Percentiles rank a stretch among this genome's conserved stretches.
Conservation (phyloP, 2,329 filamentous ascomycete species). For the Aspergillus tanneri region DNA sequence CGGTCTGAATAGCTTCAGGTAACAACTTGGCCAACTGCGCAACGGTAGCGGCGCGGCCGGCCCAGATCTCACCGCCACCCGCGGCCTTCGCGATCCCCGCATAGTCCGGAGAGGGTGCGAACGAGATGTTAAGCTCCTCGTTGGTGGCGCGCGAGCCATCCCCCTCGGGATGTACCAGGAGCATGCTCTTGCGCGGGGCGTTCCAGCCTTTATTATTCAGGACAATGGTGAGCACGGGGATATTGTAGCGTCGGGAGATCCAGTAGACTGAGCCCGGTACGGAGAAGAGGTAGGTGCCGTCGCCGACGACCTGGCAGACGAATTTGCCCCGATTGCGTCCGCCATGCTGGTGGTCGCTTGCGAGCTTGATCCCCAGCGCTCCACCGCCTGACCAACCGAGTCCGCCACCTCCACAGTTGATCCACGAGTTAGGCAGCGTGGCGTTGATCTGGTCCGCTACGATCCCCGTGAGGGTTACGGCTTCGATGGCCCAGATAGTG, state of each 20-base stretch:
- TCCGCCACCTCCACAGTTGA: slow-evolving; percentile 78
- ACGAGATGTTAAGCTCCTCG: slow-evolving; percentile 65
- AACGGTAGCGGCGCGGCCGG: slow-evolving; percentile 57
- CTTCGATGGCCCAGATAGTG: slow-evolving; percentile 74
- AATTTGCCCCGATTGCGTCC: slow-evolving; percentile 56
- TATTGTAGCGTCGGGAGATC: slow-evolving; percentile 65
- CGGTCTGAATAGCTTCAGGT: slow-evolving; percentile 59
- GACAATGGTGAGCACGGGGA: slow-evolving; percentile 65
- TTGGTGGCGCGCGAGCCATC: slow-evolving; percentile 61
- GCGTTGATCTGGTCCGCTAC: slow-evolving; percentile 71
- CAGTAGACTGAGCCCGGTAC: slow-evolving; percentile 67
- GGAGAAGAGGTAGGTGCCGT: slow-evolving; percentile 66
- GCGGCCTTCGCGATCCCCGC: slow-evolving; percentile 67
- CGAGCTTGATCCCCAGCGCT: slow-evolving; percentile 74
- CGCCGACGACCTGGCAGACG: slow-evolving; percentile 64
- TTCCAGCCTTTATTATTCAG: slow-evolving; percentile 73
- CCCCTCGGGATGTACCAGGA: slow-evolving; percentile 66
- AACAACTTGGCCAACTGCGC: slow-evolving; percentile 56
- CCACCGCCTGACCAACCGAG: slow-evolving; percentile 78
- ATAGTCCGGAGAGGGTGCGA: slow-evolving; percentile 66
- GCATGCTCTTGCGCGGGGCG: slow-evolving; percentile 59
- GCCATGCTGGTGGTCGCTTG: slow-evolving; percentile 54
- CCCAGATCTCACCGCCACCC: slow-evolving; percentile 61
- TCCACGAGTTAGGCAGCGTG: slow-evolving; percentile 68
- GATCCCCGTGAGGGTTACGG: slow-evolving; percentile 68